Evolutionary conservation across 2,329 filamentous ascomycete species (phyloP).

Genomic region (Diaporthe batatas): DNA sequence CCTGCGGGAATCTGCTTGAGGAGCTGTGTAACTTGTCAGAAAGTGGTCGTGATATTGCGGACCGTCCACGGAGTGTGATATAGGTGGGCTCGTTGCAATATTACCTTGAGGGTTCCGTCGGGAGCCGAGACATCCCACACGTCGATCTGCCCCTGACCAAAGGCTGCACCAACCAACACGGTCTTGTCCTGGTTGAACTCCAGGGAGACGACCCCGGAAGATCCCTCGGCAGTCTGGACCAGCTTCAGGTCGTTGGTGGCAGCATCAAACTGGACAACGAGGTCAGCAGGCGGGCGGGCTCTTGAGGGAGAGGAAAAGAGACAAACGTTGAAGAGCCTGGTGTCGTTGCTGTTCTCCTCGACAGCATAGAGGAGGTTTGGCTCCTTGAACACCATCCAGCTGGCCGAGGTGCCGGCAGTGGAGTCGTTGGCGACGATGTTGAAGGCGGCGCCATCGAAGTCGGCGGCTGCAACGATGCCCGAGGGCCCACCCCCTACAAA

Average conservation of each 20-base stretch:
- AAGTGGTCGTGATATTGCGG: not conserved
- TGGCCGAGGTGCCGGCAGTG: constrained; percentile 52
- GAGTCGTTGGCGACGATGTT: constrained; percentile 53
- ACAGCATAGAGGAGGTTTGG: constrained; percentile 60
- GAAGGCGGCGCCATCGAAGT: constrained; percentile 58
- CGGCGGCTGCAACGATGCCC: constrained; percentile 56
- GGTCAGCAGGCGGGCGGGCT: not conserved
- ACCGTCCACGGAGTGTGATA: not conserved
- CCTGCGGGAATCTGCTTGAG: constrained; percentile 44
- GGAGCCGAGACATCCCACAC: constrained; percentile 39
- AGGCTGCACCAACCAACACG: constrained; percentile 53
- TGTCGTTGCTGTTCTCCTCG: constrained; percentile 59
- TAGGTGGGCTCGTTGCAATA: not conserved
- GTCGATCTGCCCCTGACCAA: constrained; percentile 36
- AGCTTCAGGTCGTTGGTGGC: constrained; percentile 49
- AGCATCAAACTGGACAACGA: constrained; percentile 49
- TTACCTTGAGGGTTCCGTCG: constrained; percentile 35
- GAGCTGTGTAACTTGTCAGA: constrained; percentile 5
- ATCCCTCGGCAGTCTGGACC: constrained; percentile 51
- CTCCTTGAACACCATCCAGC: constrained; percentile 60
- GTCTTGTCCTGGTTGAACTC: constrained; percentile 60
- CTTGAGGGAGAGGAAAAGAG: not conserved
- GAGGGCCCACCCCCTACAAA: constrained; percentile 55
- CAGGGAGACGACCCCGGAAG: constrained; percentile 61
- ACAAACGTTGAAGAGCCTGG: constrained; percentile 55